phyloP scores from a whole-genome alignment of 1,139 yeast genomes.

The Kodamaea sp. region DNA sequence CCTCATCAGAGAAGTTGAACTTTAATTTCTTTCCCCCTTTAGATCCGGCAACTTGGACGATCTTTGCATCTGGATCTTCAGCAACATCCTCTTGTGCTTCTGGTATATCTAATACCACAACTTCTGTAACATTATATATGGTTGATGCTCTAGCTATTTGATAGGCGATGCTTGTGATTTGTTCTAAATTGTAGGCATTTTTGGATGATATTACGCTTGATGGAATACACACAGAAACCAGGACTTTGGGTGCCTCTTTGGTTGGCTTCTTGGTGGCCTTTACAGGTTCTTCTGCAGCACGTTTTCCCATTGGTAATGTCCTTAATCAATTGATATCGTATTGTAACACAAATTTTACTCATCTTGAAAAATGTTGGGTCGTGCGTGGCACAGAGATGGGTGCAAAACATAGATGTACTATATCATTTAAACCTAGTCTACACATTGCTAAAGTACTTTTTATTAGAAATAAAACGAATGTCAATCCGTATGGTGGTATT shows the following conservation, averaged over 20 bases:
- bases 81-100: constrained; percentile 19
- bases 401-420: constrained; percentile 7
- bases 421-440: too few species aligned
- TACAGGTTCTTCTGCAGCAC: constrained; percentile 22
- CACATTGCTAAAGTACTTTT: background rate
- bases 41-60: constrained; percentile 25
- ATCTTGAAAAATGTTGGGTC: constrained; percentile 5
- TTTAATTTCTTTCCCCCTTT: constrained; percentile 34
- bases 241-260: constrained; percentile 22
- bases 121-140: constrained; percentile 67
- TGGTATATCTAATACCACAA: constrained; percentile 63
- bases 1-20: constrained; percentile 38
- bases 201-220: constrained; percentile 53
- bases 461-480: background rate
- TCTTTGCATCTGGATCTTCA: constrained; percentile 14
- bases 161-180: constrained; percentile 69
- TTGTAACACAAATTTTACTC: constrained; percentile 3
- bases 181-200: constrained; percentile 67
- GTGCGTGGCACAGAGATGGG: constrained; percentile 6
- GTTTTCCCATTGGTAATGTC: constrained; percentile 21
- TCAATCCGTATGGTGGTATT: too few species aligned
- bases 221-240: constrained; percentile 63
- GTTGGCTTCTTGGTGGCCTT: constrained; percentile 36
- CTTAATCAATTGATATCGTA: background rate
- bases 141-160: constrained; percentile 80